Base-by-base conservation (phyloP, 768 basidiomycete genomes). In the Pluteus cervinus region DNA sequence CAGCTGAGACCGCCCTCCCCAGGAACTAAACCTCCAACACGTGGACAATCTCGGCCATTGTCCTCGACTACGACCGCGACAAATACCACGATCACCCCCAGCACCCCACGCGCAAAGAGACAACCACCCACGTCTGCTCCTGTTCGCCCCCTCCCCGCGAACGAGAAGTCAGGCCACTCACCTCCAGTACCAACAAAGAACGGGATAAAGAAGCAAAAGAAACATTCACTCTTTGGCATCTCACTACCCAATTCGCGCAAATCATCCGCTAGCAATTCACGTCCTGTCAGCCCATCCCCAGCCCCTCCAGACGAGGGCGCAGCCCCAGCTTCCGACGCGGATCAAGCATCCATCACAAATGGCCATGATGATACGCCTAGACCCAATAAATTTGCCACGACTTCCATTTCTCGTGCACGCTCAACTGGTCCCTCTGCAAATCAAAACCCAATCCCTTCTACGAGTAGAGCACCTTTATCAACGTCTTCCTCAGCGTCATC, bases 1-100 rank as follows among this genome's bases (percentile, higher is more conserved):
- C 44, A 43, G n/a, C 44, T 39, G 46, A 45, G 9, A 12, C 12
- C 24, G 17, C 46, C 56, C 7, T 45, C 56, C 14, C 44, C 56
- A 4, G 57, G 56, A 33, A 61, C 73, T 18, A 73, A 74, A 50
- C 73, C 76, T 1, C 46, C 62, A 17, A 60, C 71, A 4, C 70
- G 78, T 40, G 42, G 71, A 40, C 62, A 65, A 42, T 78, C 75
- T 15, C 73, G 82, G 5, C 83, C 83, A 3, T 59, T 86, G 16
- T 83, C 81, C 3, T 72, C 76, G 15, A 77, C 74, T 0, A 81
- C 81, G 0, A 74, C 74, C 12, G 70, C 74, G 1, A 81, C 81
- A 2, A 73, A 74, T 48, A 66, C 72, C 14, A 81, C 81, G 4
- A 63, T 76, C 38, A 75, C 71, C 5, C 77, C 79, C n/a, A 60